Evolutionary conservation across 805 yeast species (phyloP), one percentile per base, ranked within the genome.

Genomic region (Saccharomyces kudriavzevii): DNA sequence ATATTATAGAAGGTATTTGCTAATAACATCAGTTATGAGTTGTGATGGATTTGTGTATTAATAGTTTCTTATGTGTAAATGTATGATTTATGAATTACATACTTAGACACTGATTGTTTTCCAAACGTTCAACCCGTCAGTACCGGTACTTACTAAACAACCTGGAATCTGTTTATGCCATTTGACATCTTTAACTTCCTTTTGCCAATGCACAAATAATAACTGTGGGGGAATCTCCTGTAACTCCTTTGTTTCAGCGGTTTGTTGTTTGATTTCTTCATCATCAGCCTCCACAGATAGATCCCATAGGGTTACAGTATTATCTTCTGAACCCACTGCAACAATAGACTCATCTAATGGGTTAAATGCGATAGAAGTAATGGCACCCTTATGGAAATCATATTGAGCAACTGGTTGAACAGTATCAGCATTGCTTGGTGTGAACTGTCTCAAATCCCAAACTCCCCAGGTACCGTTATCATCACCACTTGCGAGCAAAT

Each of bases 161-260:
- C 99, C 99, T 2, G 99, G 99, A 53, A 94, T 88, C 75, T 94
- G 98, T 65, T 77, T 83, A 72, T 92, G 97, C 99, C 99, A 94
- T 73, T 95, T 87, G 49, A 92, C 97, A 70, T 94, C 99, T 75
- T 94, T 94, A 52, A 92, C 97, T 65, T 94, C 95, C 63, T 84
- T 84, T 75, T 94, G 99, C 98, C 98, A 94, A 70, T 94, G 99
- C 47, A 92, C 96, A 74, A 94, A 94, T 68, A 94, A 75, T 64
- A 94, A 77, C 72, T 94, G 99, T 24, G 98, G 94, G 17, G 99
- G 99, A 58, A 92, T 88, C 63, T 87, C 95, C 60, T 84, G 84
- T 60, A 94, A 75, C 62, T 91, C 97, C 61, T 80, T 79, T 45
- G 84, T 80, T 63, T 86, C 94, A 54, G 82, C 79, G 62, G 82